Evolutionary conservation across 2,329 filamentous ascomycete species (phyloP), one percentile per base, ranked within the genome.

Genomic region (Harringtonia lauricola): DNA sequence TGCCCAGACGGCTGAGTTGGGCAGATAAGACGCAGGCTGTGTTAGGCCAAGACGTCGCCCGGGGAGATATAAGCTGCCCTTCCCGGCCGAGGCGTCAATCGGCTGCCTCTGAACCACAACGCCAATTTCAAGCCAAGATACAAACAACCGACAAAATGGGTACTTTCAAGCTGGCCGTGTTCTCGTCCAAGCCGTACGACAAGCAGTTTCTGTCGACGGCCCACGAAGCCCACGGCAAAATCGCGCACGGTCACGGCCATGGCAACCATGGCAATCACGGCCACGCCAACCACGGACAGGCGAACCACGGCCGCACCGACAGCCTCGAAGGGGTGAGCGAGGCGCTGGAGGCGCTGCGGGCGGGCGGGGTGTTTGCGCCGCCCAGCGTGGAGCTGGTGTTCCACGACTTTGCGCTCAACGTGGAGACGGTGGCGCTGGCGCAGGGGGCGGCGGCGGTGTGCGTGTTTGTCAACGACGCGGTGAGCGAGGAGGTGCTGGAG

Each of bases 401-500:
- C 58, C 76, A 81, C 59, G 68, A 76, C 37, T 75, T 79, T 46
- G 54, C 72, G 3, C 69, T 83, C 10, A 66, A 63, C 34, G 51
- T 64, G 24, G 70, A 77, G 37, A 84, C 79, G 0, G 74, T 68
- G 2, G 51, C 68, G 1, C 67, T 83, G 8, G 72, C 73, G 3
- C 54, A 61, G 2, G 69, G 64, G 30, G 66, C 70, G 46, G 61
- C 70, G 35, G 79, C 78, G 44, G 67, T 84, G 39, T 83, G 79
- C 60, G 73, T 76, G 52, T 84, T 84, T 52, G 80, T 83, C 56
- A 84, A 83, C 58, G 80, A 84, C 60, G 59, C 60, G 5, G 63
- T 81, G 18, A 62, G 67, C 42, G 65, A 59, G 6, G 54, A 61
- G 2, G 73, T 81, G 33, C 64, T 83, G 36, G 57, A 64, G 18